Conservation (phyloP, 2,329 filamentous ascomycete genomes). For the Teratosphaeria zuluensis region DNA sequence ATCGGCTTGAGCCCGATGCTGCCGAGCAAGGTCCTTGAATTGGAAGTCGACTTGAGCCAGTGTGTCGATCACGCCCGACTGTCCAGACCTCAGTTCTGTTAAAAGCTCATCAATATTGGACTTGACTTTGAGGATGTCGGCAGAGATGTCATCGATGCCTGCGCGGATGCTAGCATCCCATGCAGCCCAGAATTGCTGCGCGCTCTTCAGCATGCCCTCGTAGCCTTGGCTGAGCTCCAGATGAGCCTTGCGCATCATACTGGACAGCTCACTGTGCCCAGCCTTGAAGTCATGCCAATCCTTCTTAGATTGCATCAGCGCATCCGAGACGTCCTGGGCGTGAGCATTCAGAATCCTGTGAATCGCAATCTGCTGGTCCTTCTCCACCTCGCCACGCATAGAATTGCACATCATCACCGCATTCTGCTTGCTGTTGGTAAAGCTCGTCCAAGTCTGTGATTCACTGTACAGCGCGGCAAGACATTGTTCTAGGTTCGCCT, state of each 20-base stretch:
- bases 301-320: constrained; percentile 6
- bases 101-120: neutral
- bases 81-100: neutral
- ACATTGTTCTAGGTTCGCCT: constrained; percentile 39
- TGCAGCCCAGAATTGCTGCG: constrained; percentile 3
- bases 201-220: constrained; percentile 4
- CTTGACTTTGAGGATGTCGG: neutral
- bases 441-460: constrained; percentile 54
- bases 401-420: constrained; percentile 54
- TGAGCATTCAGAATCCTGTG: constrained; percentile 3
- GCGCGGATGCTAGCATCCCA: neutral
- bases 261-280: constrained; percentile 6
- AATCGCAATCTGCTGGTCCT: constrained; percentile 26
- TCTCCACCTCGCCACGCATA: constrained; percentile 48
- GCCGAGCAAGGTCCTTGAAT: neutral
- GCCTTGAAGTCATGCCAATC: constrained; percentile 5
- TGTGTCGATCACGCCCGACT: neutral
- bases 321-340: constrained; percentile 1
- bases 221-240: constrained; percentile 8
- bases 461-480: constrained; percentile 33
- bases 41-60: neutral
- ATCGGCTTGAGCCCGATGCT: neutral
- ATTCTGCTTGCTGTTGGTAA: constrained; percentile 52
- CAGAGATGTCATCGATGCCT: neutral
- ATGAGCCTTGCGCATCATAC: constrained; percentile 8